These are phyloP conservation scores for Cryptococcus neoformans DNA, from an alignment of 1,284 basidiomycete genomes.

Conservation along the genomic window DNA sequence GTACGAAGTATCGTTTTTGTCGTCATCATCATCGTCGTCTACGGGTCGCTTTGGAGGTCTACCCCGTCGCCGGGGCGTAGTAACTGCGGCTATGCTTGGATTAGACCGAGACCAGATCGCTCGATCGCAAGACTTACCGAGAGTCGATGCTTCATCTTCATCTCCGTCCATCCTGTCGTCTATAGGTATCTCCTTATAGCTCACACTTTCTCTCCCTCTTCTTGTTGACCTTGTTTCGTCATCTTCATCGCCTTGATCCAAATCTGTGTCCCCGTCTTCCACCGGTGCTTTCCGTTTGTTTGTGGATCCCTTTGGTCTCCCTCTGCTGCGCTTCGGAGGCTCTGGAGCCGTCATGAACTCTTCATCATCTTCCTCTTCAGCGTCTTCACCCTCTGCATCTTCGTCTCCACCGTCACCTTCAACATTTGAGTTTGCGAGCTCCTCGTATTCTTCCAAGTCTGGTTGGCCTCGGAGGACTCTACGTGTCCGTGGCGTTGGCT, in stretches of 20 bases:
- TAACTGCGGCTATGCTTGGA: neutral
- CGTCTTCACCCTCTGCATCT: conserved; percentile 13
- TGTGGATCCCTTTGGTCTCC: conserved; percentile 2
- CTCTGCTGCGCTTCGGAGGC: neutral
- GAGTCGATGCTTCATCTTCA: conserved; percentile 9
- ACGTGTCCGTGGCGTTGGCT: neutral
- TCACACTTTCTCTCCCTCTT: conserved; percentile 16
- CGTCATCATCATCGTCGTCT: conserved; percentile 12
- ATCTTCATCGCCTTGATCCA: conserved; percentile 14
- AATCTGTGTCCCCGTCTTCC: conserved; percentile 14
- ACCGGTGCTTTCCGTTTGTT: conserved; percentile 12
- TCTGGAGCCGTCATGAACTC: neutral
- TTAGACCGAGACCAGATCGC: neutral
- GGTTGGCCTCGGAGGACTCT: neutral
- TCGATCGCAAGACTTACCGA: neutral
- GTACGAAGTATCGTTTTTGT: conserved; percentile 17
- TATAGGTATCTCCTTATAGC: conserved; percentile 16
- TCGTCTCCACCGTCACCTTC: neutral
- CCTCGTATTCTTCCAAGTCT: neutral
- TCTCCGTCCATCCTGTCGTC: conserved; percentile 15
- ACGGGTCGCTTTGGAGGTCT: conserved; percentile 5
- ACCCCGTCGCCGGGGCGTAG: conserved; percentile 9
- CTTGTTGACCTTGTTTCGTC: conserved; percentile 8
- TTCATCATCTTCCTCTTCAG: conserved; percentile 9
- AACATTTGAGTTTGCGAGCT: neutral